Base-by-base conservation (phyloP, 345 rosid genomes). In the Lepidium sativum region DNA sequence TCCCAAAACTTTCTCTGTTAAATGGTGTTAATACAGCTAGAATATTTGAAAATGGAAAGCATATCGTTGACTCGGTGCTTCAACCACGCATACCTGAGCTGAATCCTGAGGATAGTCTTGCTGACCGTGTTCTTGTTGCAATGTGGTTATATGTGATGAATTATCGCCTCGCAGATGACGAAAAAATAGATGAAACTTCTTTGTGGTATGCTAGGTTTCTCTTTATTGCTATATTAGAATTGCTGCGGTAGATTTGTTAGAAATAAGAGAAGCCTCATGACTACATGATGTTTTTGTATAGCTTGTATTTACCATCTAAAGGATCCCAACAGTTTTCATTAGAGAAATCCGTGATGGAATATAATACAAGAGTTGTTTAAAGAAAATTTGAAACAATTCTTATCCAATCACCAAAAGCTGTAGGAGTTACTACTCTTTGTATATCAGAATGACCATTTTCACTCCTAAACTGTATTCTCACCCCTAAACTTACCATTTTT, bases 131-230 rank as follows among this genome's bases (percentile, higher is more conserved):
- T 68, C 75, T 90, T 66, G 78, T 67, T 74, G 97, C 89, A 21
- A 83, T 92, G 97, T 90, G 97, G 95, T 83, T 81, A 65, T 87
- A 90, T 76, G 31, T 84, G 33, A 84, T 92, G 92, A 84, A 80
- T 33, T 90, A 92, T 78, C 86, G 97, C 74, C 96, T 92, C 53
- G 99, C 97, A 5, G 75, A 89, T 63, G 99, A 92, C 79, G 95
- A 87, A 75, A 92, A 92, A 80, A 80, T 90, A 48, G 99, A 92
- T 63, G 97, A 92, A 80, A 89, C 88, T 39, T 82, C 96, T 50
- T 82, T 88, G 8, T 89, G 97, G 99, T 89, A 79, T 40, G 81
- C 50, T 48, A 10, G 37, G 20, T 59, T 25, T 57, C 50, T 25
- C 32, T 74, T 54, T 40, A 21, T 38, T 56, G 55, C 60, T 68